These are phyloP conservation scores for Clavispora asparagi DNA, from an alignment of 805 yeast genomes.

Conservation along the genomic window DNA sequence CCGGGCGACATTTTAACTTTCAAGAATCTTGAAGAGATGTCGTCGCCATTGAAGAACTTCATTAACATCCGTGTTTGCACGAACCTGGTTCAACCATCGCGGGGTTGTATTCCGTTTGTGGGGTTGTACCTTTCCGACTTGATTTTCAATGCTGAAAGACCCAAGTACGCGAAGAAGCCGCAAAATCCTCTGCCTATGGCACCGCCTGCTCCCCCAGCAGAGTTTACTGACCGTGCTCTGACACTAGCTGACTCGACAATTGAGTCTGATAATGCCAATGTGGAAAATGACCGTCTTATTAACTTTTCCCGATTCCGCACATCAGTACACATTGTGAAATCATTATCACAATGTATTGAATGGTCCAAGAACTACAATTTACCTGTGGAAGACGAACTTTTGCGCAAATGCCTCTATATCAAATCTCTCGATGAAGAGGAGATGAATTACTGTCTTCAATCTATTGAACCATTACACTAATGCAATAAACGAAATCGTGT, in stretches of 20 bases:
- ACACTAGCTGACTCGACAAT: slow-evolving; percentile 10
- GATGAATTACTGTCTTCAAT: slow-evolving; percentile 39
- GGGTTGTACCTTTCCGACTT: slow-evolving; percentile 83
- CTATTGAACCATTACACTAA: slow-evolving; percentile 2
- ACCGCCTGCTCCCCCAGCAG: slow-evolving; percentile 1
- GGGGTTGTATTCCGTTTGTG: slow-evolving; percentile 86
- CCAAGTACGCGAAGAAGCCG: slow-evolving; percentile 37
- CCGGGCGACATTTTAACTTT: slow-evolving; percentile 68
- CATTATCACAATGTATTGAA: slow-evolving; percentile 74
- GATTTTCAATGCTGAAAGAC: slow-evolving; percentile 64
- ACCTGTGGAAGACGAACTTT: slow-evolving; percentile 51
- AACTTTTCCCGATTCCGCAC: slow-evolving; percentile 76
- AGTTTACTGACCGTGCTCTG: slow-evolving; percentile 2
- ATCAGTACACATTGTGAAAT: slow-evolving; percentile 71
- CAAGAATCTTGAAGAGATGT: slow-evolving; percentile 61
- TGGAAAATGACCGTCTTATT: slow-evolving; percentile 41
- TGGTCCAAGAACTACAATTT: slow-evolving; percentile 72
- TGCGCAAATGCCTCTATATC: slow-evolving; percentile 81
- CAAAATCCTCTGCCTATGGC: slow-evolving; percentile 7
- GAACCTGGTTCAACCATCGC: slow-evolving; percentile 52
- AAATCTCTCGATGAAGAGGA: slow-evolving; percentile 70
- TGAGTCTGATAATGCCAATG: slow-evolving; percentile 2
- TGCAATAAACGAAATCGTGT: background rate
- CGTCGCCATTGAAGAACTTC: slow-evolving; percentile 75
- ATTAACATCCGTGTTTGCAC: slow-evolving; percentile 59